Evolutionary conservation across 805 yeast genomes (phyloP).

Genomic region (Spathaspora gorwiae): DNA sequence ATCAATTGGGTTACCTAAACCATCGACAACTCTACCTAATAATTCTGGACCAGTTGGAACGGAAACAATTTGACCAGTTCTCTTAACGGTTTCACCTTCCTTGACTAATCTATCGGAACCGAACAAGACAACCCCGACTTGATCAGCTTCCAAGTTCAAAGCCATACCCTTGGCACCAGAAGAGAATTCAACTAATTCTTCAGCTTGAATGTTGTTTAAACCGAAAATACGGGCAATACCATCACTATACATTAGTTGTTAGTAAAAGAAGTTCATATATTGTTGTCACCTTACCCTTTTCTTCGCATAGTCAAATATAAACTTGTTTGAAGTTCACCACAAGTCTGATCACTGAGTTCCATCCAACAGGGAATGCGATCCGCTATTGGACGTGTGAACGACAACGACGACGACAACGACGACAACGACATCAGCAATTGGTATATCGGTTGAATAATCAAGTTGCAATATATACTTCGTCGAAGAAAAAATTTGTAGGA

Average conservation of each 20-base stretch:
- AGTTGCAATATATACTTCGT: too few relatives aligned
- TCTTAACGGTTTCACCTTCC: conserved; percentile 99
- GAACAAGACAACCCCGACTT: conserved; percentile 99
- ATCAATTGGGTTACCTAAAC: conserved; percentile 98
- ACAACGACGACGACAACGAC: neutral
- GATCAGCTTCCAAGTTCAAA: conserved; percentile 99
- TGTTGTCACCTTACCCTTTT: too few relatives aligned
- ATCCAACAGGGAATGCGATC: too few relatives aligned
- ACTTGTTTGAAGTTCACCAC: too few relatives aligned
- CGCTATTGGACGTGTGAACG: neutral
- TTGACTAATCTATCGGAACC: conserved; percentile 98
- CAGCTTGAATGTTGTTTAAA: conserved; percentile 99
- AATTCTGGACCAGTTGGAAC: conserved; percentile 98
- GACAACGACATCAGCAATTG: neutral
- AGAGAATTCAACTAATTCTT: conserved; percentile 98
- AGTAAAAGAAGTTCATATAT: conserved; percentile 21
- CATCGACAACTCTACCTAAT: conserved; percentile 99
- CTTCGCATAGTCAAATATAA: too few relatives aligned
- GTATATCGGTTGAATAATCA: too few relatives aligned
- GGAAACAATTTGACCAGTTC: conserved; percentile 99
- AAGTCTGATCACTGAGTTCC: too few relatives aligned
- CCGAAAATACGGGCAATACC: conserved; percentile 99
- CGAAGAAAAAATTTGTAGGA: too few relatives aligned
- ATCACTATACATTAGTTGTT: conserved; percentile 59
- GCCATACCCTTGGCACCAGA: conserved; percentile 99